Conservation (phyloP, 75 land plant species). For the Cryptomeria japonica region DNA sequence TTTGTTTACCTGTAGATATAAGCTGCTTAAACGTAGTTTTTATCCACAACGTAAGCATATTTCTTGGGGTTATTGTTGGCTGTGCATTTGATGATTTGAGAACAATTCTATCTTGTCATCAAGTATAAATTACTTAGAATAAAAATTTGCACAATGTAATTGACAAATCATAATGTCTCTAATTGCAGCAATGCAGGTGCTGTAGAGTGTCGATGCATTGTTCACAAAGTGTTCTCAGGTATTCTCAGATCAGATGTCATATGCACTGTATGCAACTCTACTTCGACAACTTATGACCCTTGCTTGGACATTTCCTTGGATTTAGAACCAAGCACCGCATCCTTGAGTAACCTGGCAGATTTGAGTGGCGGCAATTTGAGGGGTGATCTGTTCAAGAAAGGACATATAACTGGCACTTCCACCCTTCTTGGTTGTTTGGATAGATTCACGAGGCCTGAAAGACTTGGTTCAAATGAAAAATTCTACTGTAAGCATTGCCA, state of each 20-base stretch:
- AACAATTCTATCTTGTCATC: neutral
- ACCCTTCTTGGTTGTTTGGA: slow-evolving; percentile 89
- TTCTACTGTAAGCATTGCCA: slow-evolving; percentile 84
- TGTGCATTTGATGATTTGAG: neutral
- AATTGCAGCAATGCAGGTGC: slow-evolving; percentile 42
- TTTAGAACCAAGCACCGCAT: slow-evolving; percentile 48
- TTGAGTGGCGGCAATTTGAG: slow-evolving; percentile 14
- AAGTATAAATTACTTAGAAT: neutral
- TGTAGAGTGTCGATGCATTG: slow-evolving; percentile 86
- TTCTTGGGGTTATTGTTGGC: neutral
- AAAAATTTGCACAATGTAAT: neutral
- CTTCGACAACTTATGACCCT: slow-evolving; percentile 89
- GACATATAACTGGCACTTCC: slow-evolving; percentile 30
- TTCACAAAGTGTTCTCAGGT: slow-evolving; percentile 88
- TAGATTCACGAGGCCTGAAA: slow-evolving; percentile 84
- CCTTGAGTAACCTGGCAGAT: slow-evolving; percentile 4
- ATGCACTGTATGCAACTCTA: slow-evolving; percentile 87
- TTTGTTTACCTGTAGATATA: neutral
- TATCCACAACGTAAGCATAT: neutral
- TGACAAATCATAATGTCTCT: neutral
- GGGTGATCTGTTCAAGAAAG: slow-evolving; percentile 16
- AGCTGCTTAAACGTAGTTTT: neutral
- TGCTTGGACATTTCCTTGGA: slow-evolving; percentile 91
- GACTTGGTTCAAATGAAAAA: slow-evolving; percentile 75
- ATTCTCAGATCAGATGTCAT: slow-evolving; percentile 87